phyloP scores from a whole-genome alignment of 441 rosid genomes.

The Hypseocharis bilobata region DNA sequence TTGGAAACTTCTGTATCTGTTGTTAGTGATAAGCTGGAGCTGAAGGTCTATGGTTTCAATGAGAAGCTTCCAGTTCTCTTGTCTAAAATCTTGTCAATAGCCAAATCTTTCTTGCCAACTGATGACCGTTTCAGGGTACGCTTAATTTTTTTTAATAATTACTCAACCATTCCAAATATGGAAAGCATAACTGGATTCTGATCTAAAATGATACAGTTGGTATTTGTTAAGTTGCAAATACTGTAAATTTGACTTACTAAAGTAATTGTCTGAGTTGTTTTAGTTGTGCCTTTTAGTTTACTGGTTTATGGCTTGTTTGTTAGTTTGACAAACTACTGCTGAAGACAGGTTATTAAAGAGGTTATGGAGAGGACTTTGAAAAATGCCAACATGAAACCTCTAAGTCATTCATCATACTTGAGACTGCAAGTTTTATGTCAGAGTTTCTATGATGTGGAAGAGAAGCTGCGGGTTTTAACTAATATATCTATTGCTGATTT shows the following conservation, averaged over 20 bases:
- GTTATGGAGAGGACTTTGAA: slow-evolving; percentile 63
- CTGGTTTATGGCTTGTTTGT: slow-evolving; percentile 9
- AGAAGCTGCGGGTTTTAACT: slow-evolving; percentile 53
- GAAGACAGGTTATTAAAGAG: slow-evolving; percentile 79
- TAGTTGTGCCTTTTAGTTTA: slow-evolving; percentile 9
- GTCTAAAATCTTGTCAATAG: slow-evolving; percentile 54
- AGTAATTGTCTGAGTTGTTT: not conserved
- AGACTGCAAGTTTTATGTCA: slow-evolving; percentile 75
- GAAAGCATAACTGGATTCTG: not conserved
- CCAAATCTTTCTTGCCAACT: slow-evolving; percentile 60
- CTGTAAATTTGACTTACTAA: not conserved
- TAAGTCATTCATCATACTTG: slow-evolving; percentile 75
- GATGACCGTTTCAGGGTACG: slow-evolving; percentile 72
- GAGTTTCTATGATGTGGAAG: slow-evolving; percentile 73
- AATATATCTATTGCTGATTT: slow-evolving; percentile 66
- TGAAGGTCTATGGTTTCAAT: slow-evolving; percentile 82
- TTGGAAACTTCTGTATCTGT: slow-evolving; percentile 70
- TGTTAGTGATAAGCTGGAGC: slow-evolving; percentile 69
- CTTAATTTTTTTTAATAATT: too few relatives aligned
- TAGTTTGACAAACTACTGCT: slow-evolving; percentile 7
- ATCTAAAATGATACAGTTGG: not conserved
- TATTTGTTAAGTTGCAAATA: not conserved
- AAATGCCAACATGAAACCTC: slow-evolving; percentile 83
- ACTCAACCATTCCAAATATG: not conserved
- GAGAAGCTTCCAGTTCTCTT: slow-evolving; percentile 71